Percentiles rank a stretch among this genome's conserved stretches.
phyloP scores from a whole-genome alignment of 2,329 filamentous ascomycete genomes.

The Cordyceps cicadae region DNA sequence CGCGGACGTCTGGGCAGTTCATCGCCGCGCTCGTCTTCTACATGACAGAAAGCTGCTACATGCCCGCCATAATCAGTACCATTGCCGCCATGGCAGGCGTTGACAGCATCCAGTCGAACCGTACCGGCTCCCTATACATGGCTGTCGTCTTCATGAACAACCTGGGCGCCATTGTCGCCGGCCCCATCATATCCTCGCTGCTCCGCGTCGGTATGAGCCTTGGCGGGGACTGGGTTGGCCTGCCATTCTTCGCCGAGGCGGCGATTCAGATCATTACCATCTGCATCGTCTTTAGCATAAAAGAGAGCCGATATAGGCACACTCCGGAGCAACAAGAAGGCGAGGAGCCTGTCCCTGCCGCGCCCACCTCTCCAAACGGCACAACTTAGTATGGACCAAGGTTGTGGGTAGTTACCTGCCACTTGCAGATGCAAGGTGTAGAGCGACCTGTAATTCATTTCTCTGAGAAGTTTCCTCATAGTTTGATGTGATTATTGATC shows the following conservation, averaged over 20 bases:
- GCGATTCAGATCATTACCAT: constrained; percentile 1
- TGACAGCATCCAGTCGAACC: not conserved
- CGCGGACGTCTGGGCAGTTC: not conserved
- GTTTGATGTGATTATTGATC: not conserved
- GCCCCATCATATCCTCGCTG: not conserved
- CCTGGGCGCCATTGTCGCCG: not conserved
- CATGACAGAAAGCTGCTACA: constrained; percentile 4
- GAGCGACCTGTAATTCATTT: no score
- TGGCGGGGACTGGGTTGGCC: constrained; percentile 4
- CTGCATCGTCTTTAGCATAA: constrained; percentile 8
- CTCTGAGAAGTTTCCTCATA: no score
- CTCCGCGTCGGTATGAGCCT: constrained; percentile 5
- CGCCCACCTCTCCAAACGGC: no score
- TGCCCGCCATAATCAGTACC: constrained; percentile 4
- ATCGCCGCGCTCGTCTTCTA: constrained; percentile 4
- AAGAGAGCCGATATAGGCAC: not conserved
- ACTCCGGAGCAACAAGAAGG: not conserved
- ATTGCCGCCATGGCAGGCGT: constrained; percentile 5
- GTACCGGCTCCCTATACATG: not conserved
- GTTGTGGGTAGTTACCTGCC: not conserved
- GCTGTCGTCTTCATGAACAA: not conserved
- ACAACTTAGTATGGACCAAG: no score
- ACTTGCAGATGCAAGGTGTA: not conserved
- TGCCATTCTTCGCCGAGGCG: constrained; percentile 7
- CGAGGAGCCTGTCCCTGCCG: not conserved